These are phyloP conservation scores for Globisporangium iwayamae DNA, from an alignment of 352 stramenopile genomes.

Conservation along the genomic window DNA sequence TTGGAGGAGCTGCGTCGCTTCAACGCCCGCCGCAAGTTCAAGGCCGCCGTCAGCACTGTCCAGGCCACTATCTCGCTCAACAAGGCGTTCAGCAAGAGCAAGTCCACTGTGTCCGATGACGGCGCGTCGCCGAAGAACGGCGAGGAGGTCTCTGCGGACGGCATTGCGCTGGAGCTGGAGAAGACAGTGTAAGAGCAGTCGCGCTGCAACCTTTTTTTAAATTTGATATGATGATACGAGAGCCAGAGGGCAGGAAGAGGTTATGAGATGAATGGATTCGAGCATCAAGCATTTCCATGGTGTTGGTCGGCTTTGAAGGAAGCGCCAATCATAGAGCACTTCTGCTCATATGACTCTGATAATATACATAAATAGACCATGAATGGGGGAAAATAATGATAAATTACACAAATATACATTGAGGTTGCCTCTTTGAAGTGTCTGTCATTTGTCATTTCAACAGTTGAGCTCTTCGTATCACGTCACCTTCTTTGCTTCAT, in stretches of 20 bases:
- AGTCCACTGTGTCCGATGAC: slow-evolving; percentile 22
- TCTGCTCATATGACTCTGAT: not conserved
- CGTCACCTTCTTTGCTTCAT: slow-evolving; percentile 12
- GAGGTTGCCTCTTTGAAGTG: not conserved
- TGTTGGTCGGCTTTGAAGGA: not conserved
- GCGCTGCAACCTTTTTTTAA: not conserved
- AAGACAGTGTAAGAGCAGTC: slow-evolving; percentile 6
- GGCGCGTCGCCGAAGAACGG: slow-evolving; percentile 3
- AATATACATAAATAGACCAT: not conserved
- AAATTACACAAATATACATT: not conserved
- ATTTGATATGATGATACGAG: slow-evolving; percentile 11
- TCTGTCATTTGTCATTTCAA: slow-evolving; percentile 4
- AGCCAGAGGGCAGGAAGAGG: not conserved
- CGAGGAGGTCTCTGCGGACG: slow-evolving; percentile 17
- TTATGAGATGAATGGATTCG: not conserved
- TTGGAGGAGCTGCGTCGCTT: slow-evolving; percentile 91
- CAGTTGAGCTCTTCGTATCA: slow-evolving; percentile 3
- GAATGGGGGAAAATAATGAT: not conserved
- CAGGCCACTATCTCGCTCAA: slow-evolving; percentile 66
- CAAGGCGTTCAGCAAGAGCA: slow-evolving; percentile 74
- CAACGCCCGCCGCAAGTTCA: slow-evolving; percentile 95
- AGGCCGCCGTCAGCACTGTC: slow-evolving; percentile 89
- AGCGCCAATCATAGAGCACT: too few relatives aligned
- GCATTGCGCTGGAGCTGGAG: slow-evolving; percentile 26
- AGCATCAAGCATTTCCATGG: not conserved